Percentiles rank a stretch among this genome's conserved stretches.
phyloP scores from a whole-genome alignment of 2,329 filamentous ascomycete species.

The Curvularia sp. region DNA sequence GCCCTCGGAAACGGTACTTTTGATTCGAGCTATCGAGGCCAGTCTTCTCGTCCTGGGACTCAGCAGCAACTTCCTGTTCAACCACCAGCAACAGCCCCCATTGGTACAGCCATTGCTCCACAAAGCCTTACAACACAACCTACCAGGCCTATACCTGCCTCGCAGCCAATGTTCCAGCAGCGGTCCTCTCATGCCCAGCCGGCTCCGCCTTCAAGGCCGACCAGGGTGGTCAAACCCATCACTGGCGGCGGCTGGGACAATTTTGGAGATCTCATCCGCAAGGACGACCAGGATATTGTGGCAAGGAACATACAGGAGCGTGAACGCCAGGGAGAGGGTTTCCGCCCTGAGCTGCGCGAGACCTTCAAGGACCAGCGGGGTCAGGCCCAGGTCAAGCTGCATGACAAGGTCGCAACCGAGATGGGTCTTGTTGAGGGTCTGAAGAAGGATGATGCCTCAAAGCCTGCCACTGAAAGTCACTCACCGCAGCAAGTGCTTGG shows the following conservation, averaged over 20 bases:
- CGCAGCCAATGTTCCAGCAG: slow-evolving; percentile 34
- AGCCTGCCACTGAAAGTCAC: slow-evolving; percentile 31
- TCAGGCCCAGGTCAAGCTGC: slow-evolving; percentile 40
- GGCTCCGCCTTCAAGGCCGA: slow-evolving; percentile 25
- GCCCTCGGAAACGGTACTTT: slow-evolving; percentile 82
- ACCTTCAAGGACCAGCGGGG: slow-evolving; percentile 42
- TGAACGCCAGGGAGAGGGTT: slow-evolving; percentile 38
- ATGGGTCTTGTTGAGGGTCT: slow-evolving; percentile 17
- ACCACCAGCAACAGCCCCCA: slow-evolving; percentile 34
- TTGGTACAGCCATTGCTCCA: slow-evolving; percentile 31
- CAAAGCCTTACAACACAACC: slow-evolving; percentile 27
- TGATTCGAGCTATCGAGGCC: slow-evolving; percentile 64
- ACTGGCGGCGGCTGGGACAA: slow-evolving; percentile 43
- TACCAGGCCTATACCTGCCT: slow-evolving; percentile 24
- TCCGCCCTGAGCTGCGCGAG: slow-evolving; percentile 45
- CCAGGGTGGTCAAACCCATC: slow-evolving; percentile 40
- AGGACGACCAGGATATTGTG: slow-evolving; percentile 37
- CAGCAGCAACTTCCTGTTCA: slow-evolving; percentile 40
- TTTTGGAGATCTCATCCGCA: slow-evolving; percentile 40
- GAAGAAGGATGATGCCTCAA: slow-evolving; percentile 39
- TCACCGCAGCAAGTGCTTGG: slow-evolving; percentile 30
- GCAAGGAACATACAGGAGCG: slow-evolving; percentile 37
- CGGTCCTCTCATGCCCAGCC: slow-evolving; percentile 24
- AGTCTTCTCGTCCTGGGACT: slow-evolving; percentile 51
- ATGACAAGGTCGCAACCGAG: slow-evolving; percentile 34